phyloP scores from a whole-genome alignment of 2,329 filamentous ascomycete species.

The Trichoderma harzianum region DNA sequence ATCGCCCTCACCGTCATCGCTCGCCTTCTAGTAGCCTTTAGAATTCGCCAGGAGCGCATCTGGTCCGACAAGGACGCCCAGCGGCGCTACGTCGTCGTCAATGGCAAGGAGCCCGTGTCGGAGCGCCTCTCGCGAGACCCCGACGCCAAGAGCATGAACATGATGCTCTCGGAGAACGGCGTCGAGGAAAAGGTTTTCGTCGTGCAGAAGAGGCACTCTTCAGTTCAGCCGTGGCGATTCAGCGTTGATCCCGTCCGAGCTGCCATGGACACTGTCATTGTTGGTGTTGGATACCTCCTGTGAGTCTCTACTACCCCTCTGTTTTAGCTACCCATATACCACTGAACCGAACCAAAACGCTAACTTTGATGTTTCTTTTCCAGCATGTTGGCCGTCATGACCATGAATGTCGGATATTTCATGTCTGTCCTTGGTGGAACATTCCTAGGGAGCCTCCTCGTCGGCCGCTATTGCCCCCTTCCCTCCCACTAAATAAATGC shows the following conservation, averaged over 20 bases:
- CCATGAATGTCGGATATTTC: conserved; percentile 82
- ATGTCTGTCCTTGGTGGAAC: conserved; percentile 73
- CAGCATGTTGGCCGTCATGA: conserved; percentile 93
- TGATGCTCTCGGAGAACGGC: conserved; percentile 69
- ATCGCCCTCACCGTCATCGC: conserved; percentile 69
- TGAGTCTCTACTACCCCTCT: conserved; percentile 47
- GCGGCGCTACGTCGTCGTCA: conserved; percentile 73
- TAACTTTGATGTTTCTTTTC: not conserved
- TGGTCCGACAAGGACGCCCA: conserved; percentile 71
- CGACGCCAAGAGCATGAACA: conserved; percentile 62
- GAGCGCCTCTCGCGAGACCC: conserved; percentile 58
- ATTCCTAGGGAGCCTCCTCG: conserved; percentile 80
- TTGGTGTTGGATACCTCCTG: conserved; percentile 82
- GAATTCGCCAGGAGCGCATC: conserved; percentile 57
- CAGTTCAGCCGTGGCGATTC: conserved; percentile 71
- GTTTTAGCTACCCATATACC: not conserved
- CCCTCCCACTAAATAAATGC: conserved; percentile 43
- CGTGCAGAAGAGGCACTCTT: conserved; percentile 54
- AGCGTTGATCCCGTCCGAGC: conserved; percentile 75
- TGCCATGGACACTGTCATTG: conserved; percentile 64
- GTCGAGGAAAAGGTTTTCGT: conserved; percentile 77
- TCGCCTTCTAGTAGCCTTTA: conserved; percentile 69
- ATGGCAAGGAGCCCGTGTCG: conserved; percentile 57
- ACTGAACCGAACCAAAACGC: not conserved
- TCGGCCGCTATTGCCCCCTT: conserved; percentile 64